Conservation (phyloP, 169 alveolate species). For the Amoebophrya sp. region DNA sequence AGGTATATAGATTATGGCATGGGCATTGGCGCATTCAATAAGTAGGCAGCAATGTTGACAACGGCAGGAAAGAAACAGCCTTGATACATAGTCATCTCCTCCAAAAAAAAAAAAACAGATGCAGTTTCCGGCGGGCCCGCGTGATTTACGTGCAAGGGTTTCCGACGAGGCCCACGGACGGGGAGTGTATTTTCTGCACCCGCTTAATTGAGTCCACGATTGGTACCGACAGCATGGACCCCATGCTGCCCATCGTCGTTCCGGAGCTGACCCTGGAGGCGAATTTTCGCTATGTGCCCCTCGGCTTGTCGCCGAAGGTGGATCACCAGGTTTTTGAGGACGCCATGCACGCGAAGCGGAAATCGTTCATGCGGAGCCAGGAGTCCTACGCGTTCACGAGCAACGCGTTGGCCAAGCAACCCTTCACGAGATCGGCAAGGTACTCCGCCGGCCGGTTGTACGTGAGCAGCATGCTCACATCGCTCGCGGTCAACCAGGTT, state of each 20-base stretch:
- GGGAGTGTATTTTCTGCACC: conserved; percentile 16
- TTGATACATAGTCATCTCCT: too few relatives aligned
- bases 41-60: not conserved
- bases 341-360: not conserved
- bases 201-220: not conserved
- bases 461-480: not conserved
- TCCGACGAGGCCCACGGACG: not conserved
- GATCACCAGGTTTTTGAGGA: not conserved
- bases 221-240: not conserved
- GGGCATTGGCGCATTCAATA: too few relatives aligned
- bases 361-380: not conserved
- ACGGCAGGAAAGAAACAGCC: too few relatives aligned
- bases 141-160: not conserved
- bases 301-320: not conserved
- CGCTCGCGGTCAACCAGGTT: not conserved
- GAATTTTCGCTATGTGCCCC: not conserved
- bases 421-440: not conserved
- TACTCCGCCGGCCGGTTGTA: not conserved
- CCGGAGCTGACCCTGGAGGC: conserved; percentile 10
- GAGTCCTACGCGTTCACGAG: not conserved
- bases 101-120: not conserved
- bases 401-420: not conserved
- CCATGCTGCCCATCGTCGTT: not conserved
- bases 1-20: not conserved
- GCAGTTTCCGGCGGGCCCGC: not conserved